Evolutionary conservation across 441 rosid genomes (phyloP).

Genomic region (Geranium incanum): DNA sequence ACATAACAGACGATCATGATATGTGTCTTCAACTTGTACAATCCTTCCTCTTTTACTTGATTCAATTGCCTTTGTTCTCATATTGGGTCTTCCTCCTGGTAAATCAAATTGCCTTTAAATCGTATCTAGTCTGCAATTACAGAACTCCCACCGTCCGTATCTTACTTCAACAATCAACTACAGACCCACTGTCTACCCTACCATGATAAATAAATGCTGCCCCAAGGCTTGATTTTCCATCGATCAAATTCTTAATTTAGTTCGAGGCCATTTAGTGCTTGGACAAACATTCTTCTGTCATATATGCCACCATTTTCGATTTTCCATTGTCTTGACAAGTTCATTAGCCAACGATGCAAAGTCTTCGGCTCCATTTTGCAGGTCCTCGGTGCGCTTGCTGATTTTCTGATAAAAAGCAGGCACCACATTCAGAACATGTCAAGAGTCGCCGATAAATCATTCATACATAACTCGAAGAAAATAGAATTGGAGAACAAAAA

Average conservation of each 20-base stretch:
- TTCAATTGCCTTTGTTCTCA: no score
- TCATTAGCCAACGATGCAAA: slow-evolving; percentile 60
- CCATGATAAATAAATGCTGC: no score
- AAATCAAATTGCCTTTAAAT: no score
- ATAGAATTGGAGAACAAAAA: neutral
- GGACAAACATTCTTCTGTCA: slow-evolving; percentile 16
- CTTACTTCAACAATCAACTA: no score
- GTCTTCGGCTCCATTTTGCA: slow-evolving; percentile 57
- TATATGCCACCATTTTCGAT: slow-evolving; percentile 60
- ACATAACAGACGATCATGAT: no score
- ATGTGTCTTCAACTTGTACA: no score
- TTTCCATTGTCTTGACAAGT: slow-evolving; percentile 61
- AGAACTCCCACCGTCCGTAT: no score
- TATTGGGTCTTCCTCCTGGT: no score
- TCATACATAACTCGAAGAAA: neutral
- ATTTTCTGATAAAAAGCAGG: slow-evolving; percentile 39
- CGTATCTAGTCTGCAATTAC: no score
- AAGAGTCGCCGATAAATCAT: slow-evolving; percentile 7
- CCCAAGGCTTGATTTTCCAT: no score
- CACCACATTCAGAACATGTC: neutral
- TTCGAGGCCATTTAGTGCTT: neutral
- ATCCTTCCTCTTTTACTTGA: no score
- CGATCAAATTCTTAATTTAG: neutral
- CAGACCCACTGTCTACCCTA: no score
- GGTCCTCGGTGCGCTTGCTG: slow-evolving; percentile 48